Percentiles rank a stretch among this genome's conserved stretches.
Conservation (phyloP, 2,329 filamentous ascomycete species). For the Fusarium sambucinum region DNA sequence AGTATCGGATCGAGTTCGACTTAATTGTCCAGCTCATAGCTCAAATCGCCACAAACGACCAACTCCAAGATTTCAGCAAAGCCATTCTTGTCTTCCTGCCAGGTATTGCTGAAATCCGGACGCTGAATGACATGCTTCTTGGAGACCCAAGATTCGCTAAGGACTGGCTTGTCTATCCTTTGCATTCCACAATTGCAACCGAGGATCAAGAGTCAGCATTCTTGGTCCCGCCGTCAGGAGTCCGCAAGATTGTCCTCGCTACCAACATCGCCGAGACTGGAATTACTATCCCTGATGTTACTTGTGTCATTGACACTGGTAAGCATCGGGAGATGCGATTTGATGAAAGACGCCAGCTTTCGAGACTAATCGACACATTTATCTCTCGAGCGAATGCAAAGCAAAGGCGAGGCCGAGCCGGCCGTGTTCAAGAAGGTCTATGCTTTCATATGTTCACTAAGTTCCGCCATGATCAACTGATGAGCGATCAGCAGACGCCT, state of each 20-base stretch:
- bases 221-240: slow-evolving; percentile 81
- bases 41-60: slow-evolving; percentile 76
- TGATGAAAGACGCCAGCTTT: slow-evolving; percentile 92
- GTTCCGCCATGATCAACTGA: slow-evolving; percentile 83
- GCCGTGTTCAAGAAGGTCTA: slow-evolving; percentile 92
- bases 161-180: slow-evolving; percentile 86
- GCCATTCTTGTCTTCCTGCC: slow-evolving; percentile 96
- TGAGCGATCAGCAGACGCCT: slow-evolving; percentile 93
- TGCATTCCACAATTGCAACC: slow-evolving; percentile 95
- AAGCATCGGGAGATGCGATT: slow-evolving; percentile 99
- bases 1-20: slow-evolving; percentile 92
- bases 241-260: slow-evolving; percentile 92
- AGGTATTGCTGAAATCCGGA: slow-evolving; percentile 91
- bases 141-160: slow-evolving; percentile 80
- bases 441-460: slow-evolving; percentile 98
- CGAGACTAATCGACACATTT: slow-evolving; percentile 91
- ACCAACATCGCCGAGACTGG: slow-evolving; percentile 99
- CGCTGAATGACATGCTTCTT: slow-evolving; percentile 85
- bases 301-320: slow-evolving; percentile 94
- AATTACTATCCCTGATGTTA: slow-evolving; percentile 98
- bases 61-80: slow-evolving; percentile 80
- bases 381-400: slow-evolving; percentile 97
- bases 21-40: slow-evolving; percentile 84
- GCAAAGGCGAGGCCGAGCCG: slow-evolving; percentile 91
- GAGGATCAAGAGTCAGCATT: slow-evolving; percentile 98